A percentile compares a stretch with the other conserved stretches of the same genome.
phyloP scores from a whole-genome alignment of 129 eudicot genomes.

The Lactuca sativa region DNA sequence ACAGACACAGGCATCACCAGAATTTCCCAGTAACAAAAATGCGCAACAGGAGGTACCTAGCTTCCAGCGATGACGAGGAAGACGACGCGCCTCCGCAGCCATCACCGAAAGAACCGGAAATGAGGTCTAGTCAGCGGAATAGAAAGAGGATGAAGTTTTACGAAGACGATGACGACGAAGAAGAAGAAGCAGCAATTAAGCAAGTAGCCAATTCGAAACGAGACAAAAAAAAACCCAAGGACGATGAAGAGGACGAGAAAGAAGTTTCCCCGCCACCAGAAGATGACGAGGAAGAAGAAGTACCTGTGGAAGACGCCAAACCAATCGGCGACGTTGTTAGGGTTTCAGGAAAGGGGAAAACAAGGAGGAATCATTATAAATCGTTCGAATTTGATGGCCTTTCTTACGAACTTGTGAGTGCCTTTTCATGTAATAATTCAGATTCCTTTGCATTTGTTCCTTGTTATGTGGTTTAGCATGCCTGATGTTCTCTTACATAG shows the following conservation, averaged over 20 bases:
- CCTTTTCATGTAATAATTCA: neutral
- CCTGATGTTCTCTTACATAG: neutral
- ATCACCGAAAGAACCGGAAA: neutral
- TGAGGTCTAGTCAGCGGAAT: conserved; percentile 34
- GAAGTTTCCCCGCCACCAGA: conserved; percentile 25
- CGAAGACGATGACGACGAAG: conserved; percentile 47
- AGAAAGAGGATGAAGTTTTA: conserved; percentile 42
- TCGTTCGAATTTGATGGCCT: conserved; percentile 48
- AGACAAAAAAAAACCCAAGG: conserved; percentile 12
- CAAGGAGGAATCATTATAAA: conserved; percentile 37
- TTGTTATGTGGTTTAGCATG: conserved; percentile 5
- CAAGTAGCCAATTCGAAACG: conserved; percentile 22
- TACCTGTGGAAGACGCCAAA: conserved; percentile 41
- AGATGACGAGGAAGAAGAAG: conserved; percentile 41
- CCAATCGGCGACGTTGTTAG: conserved; percentile 50
- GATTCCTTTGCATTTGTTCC: neutral
- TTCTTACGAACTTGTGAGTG: conserved; percentile 45
- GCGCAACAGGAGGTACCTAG: conserved; percentile 34
- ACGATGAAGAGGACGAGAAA: conserved; percentile 26
- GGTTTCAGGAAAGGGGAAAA: conserved; percentile 50
- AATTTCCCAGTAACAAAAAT: conserved; percentile 13
- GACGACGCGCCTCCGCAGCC: conserved; percentile 21
- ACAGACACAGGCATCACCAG: neutral
- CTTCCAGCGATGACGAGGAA: conserved; percentile 38
- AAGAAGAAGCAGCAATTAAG: conserved; percentile 26